These are phyloP conservation scores for Chrysoporthe austroafricana DNA, from an alignment of 2,329 filamentous ascomycete species.

Conservation along the genomic window DNA sequence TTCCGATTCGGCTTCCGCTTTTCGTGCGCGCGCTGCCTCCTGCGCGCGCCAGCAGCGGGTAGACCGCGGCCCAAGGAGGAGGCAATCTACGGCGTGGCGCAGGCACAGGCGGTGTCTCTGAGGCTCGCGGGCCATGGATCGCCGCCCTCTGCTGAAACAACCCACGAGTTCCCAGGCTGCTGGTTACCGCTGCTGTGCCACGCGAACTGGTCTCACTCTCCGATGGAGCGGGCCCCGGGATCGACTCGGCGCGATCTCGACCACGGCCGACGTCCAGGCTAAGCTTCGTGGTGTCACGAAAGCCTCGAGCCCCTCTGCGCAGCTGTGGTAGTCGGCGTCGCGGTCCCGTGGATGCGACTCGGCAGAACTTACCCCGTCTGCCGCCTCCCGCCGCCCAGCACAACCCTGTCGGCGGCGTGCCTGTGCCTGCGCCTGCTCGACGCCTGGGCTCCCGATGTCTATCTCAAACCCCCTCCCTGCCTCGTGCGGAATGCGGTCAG, in stretches of 20 bases:
- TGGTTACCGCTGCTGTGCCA: slow-evolving; percentile 24
- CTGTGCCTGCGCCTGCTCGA: not conserved
- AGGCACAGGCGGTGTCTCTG: not conserved
- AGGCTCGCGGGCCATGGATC: not conserved
- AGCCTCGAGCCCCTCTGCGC: not conserved
- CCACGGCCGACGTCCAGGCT: not conserved
- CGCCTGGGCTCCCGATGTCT: not conserved
- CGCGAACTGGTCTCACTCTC: slow-evolving; percentile 22
- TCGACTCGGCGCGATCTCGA: slow-evolving; percentile 12
- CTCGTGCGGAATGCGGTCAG: too few species aligned
- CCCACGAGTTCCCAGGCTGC: slow-evolving; percentile 12
- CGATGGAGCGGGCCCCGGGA: slow-evolving; percentile 26
- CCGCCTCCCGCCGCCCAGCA: not conserved
- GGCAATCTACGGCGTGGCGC: not conserved
- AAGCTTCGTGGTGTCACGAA: not conserved
- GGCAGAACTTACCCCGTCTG: not conserved
- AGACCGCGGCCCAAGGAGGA: not conserved
- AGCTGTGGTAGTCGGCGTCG: not conserved
- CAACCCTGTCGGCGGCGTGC: not conserved
- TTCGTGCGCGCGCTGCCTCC: not conserved
- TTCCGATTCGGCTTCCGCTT: not conserved
- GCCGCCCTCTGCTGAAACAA: slow-evolving; percentile 3
- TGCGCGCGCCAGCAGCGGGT: not conserved
- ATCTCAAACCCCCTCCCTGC: not conserved
- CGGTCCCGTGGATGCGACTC: not conserved